phyloP scores from a whole-genome alignment of 1,139 yeast genomes.

The Maudiozyma humilis region DNA sequence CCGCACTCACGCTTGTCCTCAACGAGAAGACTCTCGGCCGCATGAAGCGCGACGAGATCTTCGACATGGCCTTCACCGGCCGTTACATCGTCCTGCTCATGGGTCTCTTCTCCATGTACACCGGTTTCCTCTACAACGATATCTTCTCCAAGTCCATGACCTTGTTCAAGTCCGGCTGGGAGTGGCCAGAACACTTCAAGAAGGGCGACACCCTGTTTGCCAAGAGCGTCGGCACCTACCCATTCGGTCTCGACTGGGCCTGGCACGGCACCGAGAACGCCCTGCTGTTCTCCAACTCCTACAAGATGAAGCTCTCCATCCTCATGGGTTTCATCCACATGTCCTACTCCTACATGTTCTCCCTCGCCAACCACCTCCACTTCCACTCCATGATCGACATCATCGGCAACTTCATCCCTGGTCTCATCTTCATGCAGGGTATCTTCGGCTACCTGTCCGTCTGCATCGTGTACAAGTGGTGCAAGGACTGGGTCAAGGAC shows the following conservation, averaged over 20 bases:
- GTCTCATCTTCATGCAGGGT: constrained; percentile 87
- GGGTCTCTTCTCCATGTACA: constrained; percentile 91
- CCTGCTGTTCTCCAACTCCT: constrained; percentile 81
- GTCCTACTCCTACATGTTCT: constrained; percentile 82
- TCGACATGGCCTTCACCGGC: constrained; percentile 93
- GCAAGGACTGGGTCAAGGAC: constrained; percentile 77
- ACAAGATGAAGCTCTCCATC: constrained; percentile 91
- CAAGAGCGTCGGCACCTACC: constrained; percentile 56
- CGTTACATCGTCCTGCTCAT: constrained; percentile 80
- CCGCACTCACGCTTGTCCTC: constrained; percentile 59
- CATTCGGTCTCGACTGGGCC: constrained; percentile 82
- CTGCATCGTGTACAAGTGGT: constrained; percentile 88
- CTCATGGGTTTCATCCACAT: constrained; percentile 92
- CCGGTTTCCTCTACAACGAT: constrained; percentile 91
- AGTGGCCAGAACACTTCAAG: constrained; percentile 70
- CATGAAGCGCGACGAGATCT: constrained; percentile 80
- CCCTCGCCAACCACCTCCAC: constrained; percentile 69
- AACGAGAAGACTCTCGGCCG: constrained; percentile 59
- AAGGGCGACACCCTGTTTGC: constrained; percentile 59
- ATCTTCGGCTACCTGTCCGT: constrained; percentile 86
- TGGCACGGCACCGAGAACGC: constrained; percentile 98
- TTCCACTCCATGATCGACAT: constrained; percentile 77
- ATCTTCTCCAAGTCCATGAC: constrained; percentile 85
- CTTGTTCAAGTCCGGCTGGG: constrained; percentile 81
- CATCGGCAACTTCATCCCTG: constrained; percentile 89